Evolutionary conservation across 1,284 basidiomycete species (phyloP).

Genomic region (Wallemia ichthyophaga): DNA sequence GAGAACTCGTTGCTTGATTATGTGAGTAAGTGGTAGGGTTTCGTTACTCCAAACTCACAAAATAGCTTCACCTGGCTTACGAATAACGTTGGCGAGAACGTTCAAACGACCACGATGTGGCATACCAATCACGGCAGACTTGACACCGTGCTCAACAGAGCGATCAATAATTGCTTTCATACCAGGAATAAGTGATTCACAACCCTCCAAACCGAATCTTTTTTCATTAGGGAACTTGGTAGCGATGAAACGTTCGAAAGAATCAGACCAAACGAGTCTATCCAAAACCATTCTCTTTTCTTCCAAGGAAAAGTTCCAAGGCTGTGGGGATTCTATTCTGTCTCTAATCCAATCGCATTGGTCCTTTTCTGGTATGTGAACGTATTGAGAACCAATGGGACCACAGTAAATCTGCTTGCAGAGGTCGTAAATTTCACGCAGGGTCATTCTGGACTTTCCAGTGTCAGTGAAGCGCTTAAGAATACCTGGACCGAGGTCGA

Average conservation of each 20-base stretch:
- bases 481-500: slow-evolving; percentile 84
- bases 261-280: slow-evolving; percentile 96
- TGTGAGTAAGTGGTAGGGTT: background rate
- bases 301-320: slow-evolving; percentile 94
- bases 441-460: slow-evolving; percentile 51
- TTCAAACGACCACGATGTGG: slow-evolving; percentile 95
- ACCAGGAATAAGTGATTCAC: slow-evolving; percentile 87
- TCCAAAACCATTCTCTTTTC: slow-evolving; percentile 98
- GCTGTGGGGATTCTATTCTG: slow-evolving; percentile 77
- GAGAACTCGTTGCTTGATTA: slow-evolving; percentile 52
- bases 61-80: slow-evolving; percentile 93
- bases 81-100: slow-evolving; percentile 89
- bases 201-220: slow-evolving; percentile 94
- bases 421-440: slow-evolving; percentile 72
- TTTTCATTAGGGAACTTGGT: slow-evolving; percentile 99
- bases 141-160: slow-evolving; percentile 87
- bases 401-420: slow-evolving; percentile 88
- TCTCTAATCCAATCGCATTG: slow-evolving; percentile 98
- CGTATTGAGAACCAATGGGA: slow-evolving; percentile 81
- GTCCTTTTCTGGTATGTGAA: slow-evolving; percentile 93
- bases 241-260: slow-evolving; percentile 94
- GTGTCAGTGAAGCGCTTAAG: slow-evolving; percentile 65
- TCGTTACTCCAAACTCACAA: slow-evolving; percentile 16
- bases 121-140: slow-evolving; percentile 94
- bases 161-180: slow-evolving; percentile 98